Percentiles rank a stretch among this genome's conserved stretches.
These are phyloP conservation scores for Carex cristatella DNA, from an alignment of 176 grass and related monocot genomes.

Conservation along the genomic window DNA sequence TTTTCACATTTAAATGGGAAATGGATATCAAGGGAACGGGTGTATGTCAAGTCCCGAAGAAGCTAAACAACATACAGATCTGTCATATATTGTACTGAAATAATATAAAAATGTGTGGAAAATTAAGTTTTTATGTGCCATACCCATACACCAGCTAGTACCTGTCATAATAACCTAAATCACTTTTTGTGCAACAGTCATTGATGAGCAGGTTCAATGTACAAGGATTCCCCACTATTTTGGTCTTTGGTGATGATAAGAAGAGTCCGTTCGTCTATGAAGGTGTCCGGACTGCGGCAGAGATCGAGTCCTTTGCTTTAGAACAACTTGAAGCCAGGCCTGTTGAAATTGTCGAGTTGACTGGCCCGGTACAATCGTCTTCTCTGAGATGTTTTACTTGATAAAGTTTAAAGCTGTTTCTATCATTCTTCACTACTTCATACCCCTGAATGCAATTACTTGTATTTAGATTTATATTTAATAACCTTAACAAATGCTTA, in stretches of 20 bases:
- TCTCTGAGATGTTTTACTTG: not conserved
- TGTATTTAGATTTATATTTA: not conserved
- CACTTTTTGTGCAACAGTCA: constrained; percentile 41
- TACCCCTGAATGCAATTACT: not conserved
- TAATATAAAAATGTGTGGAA: not conserved
- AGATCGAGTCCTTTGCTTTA: constrained; percentile 76
- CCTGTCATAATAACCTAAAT: not conserved
- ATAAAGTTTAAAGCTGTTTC: not conserved
- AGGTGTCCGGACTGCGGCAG: constrained; percentile 66
- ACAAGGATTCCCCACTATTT: constrained; percentile 93
- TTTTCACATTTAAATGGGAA: not conserved
- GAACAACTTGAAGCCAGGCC: constrained; percentile 87
- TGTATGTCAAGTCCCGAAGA: not conserved
- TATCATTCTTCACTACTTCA: not conserved
- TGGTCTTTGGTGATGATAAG: constrained; percentile 97
- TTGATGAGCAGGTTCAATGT: constrained; percentile 99
- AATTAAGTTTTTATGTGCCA: not conserved
- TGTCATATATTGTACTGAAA: not conserved
- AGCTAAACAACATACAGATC: not conserved
- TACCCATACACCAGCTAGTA: not conserved
- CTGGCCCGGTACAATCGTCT: constrained; percentile 42
- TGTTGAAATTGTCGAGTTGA: constrained; percentile 84
- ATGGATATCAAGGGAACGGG: not conserved
- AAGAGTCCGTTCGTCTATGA: constrained; percentile 67
- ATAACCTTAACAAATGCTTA: not conserved